phyloP scores from a whole-genome alignment of 1,139 yeast genomes.

The Candida gigantensis region DNA sequence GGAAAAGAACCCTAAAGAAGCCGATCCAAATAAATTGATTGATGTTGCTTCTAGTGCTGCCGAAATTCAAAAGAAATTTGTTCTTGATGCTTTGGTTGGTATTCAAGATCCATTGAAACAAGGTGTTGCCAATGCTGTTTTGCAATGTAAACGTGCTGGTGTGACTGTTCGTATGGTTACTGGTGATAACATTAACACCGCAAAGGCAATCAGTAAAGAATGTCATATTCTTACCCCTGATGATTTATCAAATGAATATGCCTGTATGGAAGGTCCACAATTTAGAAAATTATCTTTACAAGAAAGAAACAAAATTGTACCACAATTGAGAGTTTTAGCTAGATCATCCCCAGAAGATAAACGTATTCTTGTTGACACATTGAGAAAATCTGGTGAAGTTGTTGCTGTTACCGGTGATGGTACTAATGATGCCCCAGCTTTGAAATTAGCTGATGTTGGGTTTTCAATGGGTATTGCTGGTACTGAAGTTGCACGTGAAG shows the following conservation, averaged over 20 bases:
- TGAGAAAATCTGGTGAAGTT: slow-evolving; percentile 80
- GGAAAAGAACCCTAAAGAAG: slow-evolving; percentile 34
- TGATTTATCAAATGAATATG: slow-evolving; percentile 50
- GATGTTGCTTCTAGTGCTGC: slow-evolving; percentile 22
- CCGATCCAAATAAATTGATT: slow-evolving; percentile 50
- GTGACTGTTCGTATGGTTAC: slow-evolving; percentile 97
- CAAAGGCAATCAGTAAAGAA: slow-evolving; percentile 81
- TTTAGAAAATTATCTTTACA: slow-evolving; percentile 66
- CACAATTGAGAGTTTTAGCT: slow-evolving; percentile 80
- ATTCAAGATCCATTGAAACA: slow-evolving; percentile 91
- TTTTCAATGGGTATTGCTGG: slow-evolving; percentile 94
- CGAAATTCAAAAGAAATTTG: slow-evolving; percentile 36
- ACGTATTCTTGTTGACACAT: slow-evolving; percentile 78
- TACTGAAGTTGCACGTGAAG: slow-evolving; percentile 93
- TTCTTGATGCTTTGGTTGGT: slow-evolving; percentile 77
- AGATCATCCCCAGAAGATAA: slow-evolving; percentile 97
- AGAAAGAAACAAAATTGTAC: slow-evolving; percentile 65
- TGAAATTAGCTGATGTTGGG: slow-evolving; percentile 89
- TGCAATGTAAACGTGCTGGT: slow-evolving; percentile 84
- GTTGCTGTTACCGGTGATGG: slow-evolving; percentile 99
- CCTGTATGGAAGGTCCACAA: slow-evolving; percentile 90
- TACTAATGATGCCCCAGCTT: slow-evolving; percentile 94
- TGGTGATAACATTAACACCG: slow-evolving; percentile 90
- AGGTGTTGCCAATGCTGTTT: slow-evolving; percentile 89
- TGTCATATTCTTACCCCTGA: slow-evolving; percentile 76